These are phyloP conservation scores for Botrytis fabae DNA, from an alignment of 2,329 filamentous ascomycete genomes.

Conservation along the genomic window DNA sequence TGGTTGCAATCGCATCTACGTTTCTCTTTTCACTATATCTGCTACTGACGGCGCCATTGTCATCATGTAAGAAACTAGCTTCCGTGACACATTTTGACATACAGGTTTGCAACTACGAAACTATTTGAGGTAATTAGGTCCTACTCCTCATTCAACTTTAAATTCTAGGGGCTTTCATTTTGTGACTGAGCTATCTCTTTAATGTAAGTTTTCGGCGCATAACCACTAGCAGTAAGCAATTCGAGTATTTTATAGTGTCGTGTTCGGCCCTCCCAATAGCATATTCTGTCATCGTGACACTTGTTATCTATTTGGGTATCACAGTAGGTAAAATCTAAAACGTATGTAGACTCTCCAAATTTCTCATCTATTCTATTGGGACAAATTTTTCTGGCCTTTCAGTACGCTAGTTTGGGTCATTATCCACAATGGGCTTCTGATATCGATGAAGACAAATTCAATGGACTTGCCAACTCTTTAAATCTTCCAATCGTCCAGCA, in stretches of 20 bases:
- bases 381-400: fast-evolving
- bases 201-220: neutral
- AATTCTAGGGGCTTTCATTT: neutral
- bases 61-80: neutral
- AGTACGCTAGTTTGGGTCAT: neutral
- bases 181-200: neutral
- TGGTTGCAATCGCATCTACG: neutral
- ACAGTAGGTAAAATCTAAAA: neutral
- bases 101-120: neutral
- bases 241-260: neutral
- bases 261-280: too few species aligned
- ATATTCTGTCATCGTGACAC: neutral
- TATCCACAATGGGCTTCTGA: neutral
- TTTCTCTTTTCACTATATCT: neutral
- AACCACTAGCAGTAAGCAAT: neutral
- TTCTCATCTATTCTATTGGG: neutral
- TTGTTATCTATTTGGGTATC: neutral
- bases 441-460: neutral
- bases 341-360: neutral
- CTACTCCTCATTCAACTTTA: neutral
- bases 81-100: neutral
- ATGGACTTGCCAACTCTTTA: neutral
- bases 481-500: neutral
- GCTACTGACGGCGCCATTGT: neutral
- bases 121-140: too few species aligned